Percentiles rank a stretch among this genome's conserved stretches.
These are phyloP conservation scores for Fonsecaea nubica DNA, from an alignment of 2,329 filamentous ascomycete species.

Conservation along the genomic window DNA sequence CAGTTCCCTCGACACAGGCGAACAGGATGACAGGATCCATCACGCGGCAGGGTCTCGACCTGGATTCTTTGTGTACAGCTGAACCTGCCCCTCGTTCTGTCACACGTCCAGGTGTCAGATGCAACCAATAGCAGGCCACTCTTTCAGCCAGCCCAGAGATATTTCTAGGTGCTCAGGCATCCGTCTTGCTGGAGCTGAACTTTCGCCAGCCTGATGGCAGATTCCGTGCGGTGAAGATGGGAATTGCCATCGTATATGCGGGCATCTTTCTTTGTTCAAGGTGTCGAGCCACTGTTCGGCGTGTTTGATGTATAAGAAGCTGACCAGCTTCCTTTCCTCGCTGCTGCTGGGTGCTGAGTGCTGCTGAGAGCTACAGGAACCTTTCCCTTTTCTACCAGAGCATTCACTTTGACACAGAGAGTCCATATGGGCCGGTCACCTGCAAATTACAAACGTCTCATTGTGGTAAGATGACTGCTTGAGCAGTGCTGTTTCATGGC, in stretches of 20 bases:
- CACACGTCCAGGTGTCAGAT: neutral
- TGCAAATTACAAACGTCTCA: slow-evolving; percentile 42
- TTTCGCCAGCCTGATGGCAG: neutral
- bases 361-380: neutral
- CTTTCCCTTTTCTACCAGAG: neutral
- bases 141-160: slow-evolving; percentile 20
- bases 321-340: neutral
- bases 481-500: neutral
- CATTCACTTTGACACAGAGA: neutral
- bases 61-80: slow-evolving; percentile 18
- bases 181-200: slow-evolving; percentile 20
- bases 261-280: neutral
- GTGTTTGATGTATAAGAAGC: slow-evolving; percentile 1
- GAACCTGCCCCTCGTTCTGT: slow-evolving; percentile 20
- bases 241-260: neutral
- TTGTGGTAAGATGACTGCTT: slow-evolving; percentile 32
- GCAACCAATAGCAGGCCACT: slow-evolving; percentile 15
- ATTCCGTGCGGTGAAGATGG: neutral
- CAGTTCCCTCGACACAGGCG: neutral
- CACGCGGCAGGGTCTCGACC: slow-evolving; percentile 15
- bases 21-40: neutral
- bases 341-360: neutral
- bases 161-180: slow-evolving; percentile 9
- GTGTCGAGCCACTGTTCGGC: neutral
- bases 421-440: slow-evolving; percentile 19